These are phyloP conservation scores for Gracilariopsis chorda DNA, from an alignment of 23 red algal genomes.

Conservation along the genomic window DNA sequence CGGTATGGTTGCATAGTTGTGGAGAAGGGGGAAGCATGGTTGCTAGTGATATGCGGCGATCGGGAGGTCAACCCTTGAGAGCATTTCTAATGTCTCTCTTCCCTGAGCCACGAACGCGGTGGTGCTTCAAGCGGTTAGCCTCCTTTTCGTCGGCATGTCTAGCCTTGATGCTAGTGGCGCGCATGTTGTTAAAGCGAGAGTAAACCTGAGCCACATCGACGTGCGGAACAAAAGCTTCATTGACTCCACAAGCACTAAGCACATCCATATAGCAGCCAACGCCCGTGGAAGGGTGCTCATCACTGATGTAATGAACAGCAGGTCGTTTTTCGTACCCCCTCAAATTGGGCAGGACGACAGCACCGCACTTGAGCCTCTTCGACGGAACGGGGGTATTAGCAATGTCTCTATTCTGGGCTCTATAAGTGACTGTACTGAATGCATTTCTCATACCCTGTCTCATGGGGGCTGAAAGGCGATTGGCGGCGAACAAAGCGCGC, in stretches of 20 bases:
- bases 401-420: constrained; percentile 49
- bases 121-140: not conserved
- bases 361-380: constrained; percentile 40
- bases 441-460: constrained; percentile 47
- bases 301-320: not conserved
- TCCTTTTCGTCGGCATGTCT: constrained; percentile 35
- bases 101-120: not conserved
- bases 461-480: constrained; percentile 30
- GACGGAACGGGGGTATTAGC: constrained; percentile 21
- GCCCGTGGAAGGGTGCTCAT: constrained; percentile 23
- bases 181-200: constrained; percentile 47
- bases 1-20: no score
- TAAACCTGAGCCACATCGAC: constrained; percentile 40
- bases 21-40: no score
- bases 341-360: constrained; percentile 11
- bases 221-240: constrained; percentile 56
- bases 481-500: constrained; percentile 11
- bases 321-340: constrained; percentile 15
- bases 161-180: constrained; percentile 14
- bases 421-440: constrained; percentile 11
- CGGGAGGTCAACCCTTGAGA: not conserved
- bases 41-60: no score
- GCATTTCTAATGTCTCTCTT: constrained; percentile 32
- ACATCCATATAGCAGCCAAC: constrained; percentile 70
- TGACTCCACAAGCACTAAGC: constrained; percentile 39